Base-by-base conservation (phyloP, 805 yeast genomes). In the Saccharomyces eubayanus region DNA sequence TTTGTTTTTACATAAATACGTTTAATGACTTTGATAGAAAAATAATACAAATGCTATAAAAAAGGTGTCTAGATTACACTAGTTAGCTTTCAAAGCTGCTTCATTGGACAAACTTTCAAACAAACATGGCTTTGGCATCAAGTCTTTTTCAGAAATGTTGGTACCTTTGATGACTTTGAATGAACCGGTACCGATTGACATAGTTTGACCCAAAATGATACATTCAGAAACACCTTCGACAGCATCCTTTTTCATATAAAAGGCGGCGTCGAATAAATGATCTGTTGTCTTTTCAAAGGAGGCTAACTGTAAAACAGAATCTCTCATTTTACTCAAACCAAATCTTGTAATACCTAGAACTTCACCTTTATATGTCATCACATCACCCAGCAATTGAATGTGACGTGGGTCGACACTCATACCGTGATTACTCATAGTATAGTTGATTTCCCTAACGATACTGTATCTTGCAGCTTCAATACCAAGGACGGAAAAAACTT, bases 401-500 rank as follows among this genome's bases (percentile, higher is more conserved):
- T 94, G 99, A 77, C 99, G 96, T 57, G 98, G 99, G 77, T 94
- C 99, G 50, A 94, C 97, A 70, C 96, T 89, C 99, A 94, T 94
- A 73, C 99, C 99, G 77, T 94, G 99, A 72, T 90, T 89, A 68
- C 96, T 84, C 99, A 94, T 94, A 53, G 99, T 94, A 68, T 90
- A 90, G 67, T 88, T 96, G 71, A 94, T 94, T 75, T 94, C 99
- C 58, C 83, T 83, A 67, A 94, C 87, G 68, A 94, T 94, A 62
- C 96, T 85, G 0, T 89, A 75, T 69, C 99, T 80, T 1, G 99
- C 99, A 1, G 99, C 99, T 71, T 94, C 99, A 59, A 94, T 95
- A 65, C 99, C 99, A 57, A 94, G 76, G 5, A 92, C 97, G 59
- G 82, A 82, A 61, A 81, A 82, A 58, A 92, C 90, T 69, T 94